Evolutionary conservation across 2,329 filamentous ascomycete species (phyloP), one percentile per base, ranked within the genome.

Genomic region (Lithohypha guttulata): DNA sequence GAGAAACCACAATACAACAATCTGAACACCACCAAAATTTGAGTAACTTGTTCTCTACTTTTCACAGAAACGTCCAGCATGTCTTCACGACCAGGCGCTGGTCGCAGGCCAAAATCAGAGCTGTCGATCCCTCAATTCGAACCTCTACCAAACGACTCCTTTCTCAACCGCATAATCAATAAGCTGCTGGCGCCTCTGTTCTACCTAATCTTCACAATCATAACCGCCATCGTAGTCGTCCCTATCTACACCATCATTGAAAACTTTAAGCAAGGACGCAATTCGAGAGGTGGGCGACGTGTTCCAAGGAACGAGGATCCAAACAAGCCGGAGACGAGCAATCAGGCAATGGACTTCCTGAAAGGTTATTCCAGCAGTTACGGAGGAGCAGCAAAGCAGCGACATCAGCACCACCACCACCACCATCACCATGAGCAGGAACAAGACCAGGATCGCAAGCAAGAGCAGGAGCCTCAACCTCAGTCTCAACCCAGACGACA

Each of bases 161-260:
- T 43, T 21, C 21, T 46, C 38, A 44, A 46, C 19, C 21, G 44
- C 9, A 20, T 46, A 7, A 46, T 46, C 34, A 46, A 46, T 18
- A 31, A 31, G 13, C 13, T 46, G 15, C 42, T 46, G 6, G 44
- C 44, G 8, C 44, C 44, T 17, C 23, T 46, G 2, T 46, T 42
- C 42, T 46, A 46, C 30, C 42, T 44, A 7, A 29, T 46, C 39
- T 46, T 46, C 31, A 46, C 42, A 11, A 41, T 43, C 10, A 34
- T 46, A 6, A 41, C 39, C 6, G 38, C 34, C 26, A 44, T 46
- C 31, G 22, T 46, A 9, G 27, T 46, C 18, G 44, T 46, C 6
- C 44, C 44, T 2, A 26, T 46, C 18, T 46, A 44, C 21, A 43
- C 43, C 14, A 42, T 44, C 23, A 44, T 46, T 17, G 44, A 46